These are phyloP conservation scores for Trichoderma parareesei DNA, from an alignment of 495 filamentous ascomycete genomes.

Conservation along the genomic window DNA sequence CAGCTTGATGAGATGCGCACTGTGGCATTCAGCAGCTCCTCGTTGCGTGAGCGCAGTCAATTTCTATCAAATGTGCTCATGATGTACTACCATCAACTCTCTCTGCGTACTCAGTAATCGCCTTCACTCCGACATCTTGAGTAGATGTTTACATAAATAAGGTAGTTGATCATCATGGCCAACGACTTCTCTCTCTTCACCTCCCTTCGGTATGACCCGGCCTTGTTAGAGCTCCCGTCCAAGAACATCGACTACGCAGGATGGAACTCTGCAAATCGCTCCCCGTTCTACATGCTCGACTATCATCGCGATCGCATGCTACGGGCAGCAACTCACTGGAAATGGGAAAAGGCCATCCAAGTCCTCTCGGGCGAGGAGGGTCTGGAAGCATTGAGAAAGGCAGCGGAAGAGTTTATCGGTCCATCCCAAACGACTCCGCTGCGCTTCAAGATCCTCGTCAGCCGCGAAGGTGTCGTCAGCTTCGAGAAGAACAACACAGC, in stretches of 20 bases:
- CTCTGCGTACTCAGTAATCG: too few relatives aligned
- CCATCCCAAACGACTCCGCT: conserved; percentile 21
- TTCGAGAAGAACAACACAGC: conserved; percentile 44
- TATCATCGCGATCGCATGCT: conserved; percentile 76
- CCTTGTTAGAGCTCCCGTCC: conserved; percentile 36
- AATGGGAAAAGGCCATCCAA: conserved; percentile 43
- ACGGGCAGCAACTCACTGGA: conserved; percentile 60
- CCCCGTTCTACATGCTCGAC: conserved; percentile 76
- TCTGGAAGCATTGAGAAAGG: conserved; percentile 24
- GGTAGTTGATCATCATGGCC: conserved; percentile 14
- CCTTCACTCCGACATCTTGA: too few relatives aligned
- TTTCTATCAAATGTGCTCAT: too few relatives aligned
- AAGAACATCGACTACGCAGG: conserved; percentile 26
- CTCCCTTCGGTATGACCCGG: conserved; percentile 67
- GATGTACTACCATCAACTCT: too few relatives aligned
- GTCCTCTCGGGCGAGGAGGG: conserved; percentile 36
- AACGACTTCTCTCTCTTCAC: conserved; percentile 56
- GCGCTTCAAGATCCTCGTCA: conserved; percentile 48
- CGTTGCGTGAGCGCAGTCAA: too few relatives aligned
- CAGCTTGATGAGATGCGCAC: too few relatives aligned
- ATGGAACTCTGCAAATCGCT: conserved; percentile 38
- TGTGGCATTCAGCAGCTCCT: too few relatives aligned
- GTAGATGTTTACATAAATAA: background rate
- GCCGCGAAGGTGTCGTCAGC: conserved; percentile 37
- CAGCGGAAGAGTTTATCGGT: conserved; percentile 18